Percentiles rank a stretch among this genome's conserved stretches.
These are phyloP conservation scores for Boletus rubropictus DNA, from an alignment of 768 basidiomycete species.

Conservation along the genomic window DNA sequence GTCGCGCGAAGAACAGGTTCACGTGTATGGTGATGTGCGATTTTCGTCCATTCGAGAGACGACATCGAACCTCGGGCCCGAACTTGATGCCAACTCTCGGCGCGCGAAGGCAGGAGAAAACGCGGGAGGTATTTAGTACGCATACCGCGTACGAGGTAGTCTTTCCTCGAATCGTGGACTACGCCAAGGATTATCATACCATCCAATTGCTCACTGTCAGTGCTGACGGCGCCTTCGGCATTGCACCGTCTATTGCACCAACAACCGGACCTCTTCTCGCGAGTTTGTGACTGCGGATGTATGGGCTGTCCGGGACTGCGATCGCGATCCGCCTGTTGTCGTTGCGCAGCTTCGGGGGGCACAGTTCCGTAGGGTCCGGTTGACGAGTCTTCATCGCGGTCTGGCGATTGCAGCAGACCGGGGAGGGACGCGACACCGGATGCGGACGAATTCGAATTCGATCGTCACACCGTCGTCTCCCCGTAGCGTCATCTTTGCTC, in stretches of 20 bases:
- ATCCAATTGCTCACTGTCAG: conserved; percentile 50
- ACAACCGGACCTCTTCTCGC: conserved; percentile 38
- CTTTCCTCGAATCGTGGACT: conserved; percentile 65
- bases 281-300: conserved; percentile 47
- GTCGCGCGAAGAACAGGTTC: conserved; percentile 32
- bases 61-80: conserved; percentile 34
- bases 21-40: conserved; percentile 44
- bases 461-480: conserved; percentile 25
- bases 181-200: conserved; percentile 51
- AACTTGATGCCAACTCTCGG: conserved; percentile 32
- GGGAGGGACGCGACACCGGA: conserved; percentile 3
- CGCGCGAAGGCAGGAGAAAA: conserved; percentile 26
- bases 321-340: conserved; percentile 33
- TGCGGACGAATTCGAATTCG: conserved; percentile 26
- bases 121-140: conserved; percentile 46
- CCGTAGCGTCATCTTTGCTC: conserved; percentile 25
- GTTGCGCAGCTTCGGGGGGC: conserved; percentile 55
- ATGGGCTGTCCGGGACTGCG: conserved; percentile 40
- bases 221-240: conserved; percentile 43
- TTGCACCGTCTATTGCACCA: conserved; percentile 50
- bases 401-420: conserved; percentile 34
- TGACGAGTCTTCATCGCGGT: conserved; percentile 44
- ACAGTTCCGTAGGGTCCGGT: conserved; percentile 51
- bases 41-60: conserved; percentile 31
- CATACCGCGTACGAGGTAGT: conserved; percentile 59